A percentile compares a stretch with the other conserved stretches of the same genome.
phyloP scores from a whole-genome alignment of 2,329 filamentous ascomycete species.

The Chaetomium olivaceum region DNA sequence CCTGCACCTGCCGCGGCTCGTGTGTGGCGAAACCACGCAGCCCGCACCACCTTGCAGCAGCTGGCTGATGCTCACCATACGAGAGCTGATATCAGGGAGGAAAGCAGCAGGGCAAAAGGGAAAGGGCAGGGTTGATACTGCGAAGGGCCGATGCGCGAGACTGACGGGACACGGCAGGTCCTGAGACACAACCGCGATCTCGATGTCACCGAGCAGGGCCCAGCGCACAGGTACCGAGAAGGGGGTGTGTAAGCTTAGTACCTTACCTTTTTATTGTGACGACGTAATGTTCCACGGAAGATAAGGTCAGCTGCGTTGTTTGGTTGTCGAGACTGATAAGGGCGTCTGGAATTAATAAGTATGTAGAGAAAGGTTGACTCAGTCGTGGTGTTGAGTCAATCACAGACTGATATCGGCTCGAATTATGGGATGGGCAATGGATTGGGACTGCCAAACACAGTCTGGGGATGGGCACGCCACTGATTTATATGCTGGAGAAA shows the following conservation, averaged over 20 bases:
- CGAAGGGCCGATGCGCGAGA: not conserved
- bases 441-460: constrained; percentile 7
- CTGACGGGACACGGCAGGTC: constrained; percentile 4
- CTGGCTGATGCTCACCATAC: constrained; percentile 14
- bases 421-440: constrained; percentile 1
- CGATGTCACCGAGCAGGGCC: constrained; percentile 21
- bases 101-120: not conserved
- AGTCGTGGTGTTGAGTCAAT: constrained; percentile 9
- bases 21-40: not conserved
- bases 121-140: not conserved
- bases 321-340: constrained; percentile 29
- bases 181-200: not conserved
- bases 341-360: constrained; percentile 30
- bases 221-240: constrained; percentile 9
- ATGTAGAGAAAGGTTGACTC: not conserved
- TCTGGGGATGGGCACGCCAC: constrained; percentile 14
- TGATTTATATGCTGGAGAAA: constrained; percentile 22
- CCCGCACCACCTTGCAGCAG: constrained; percentile 11
- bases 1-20: not conserved
- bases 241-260: constrained; percentile 13
- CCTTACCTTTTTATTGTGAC: constrained; percentile 24
- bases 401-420: constrained; percentile 4
- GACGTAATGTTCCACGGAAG: constrained; percentile 27
- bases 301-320: constrained; percentile 28
- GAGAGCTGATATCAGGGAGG: constrained; percentile 4